A percentile compares a stretch with the other conserved stretches of the same genome.
These are phyloP conservation scores for Cenococcum geophilum DNA, from an alignment of 495 filamentous ascomycete species.

Conservation along the genomic window DNA sequence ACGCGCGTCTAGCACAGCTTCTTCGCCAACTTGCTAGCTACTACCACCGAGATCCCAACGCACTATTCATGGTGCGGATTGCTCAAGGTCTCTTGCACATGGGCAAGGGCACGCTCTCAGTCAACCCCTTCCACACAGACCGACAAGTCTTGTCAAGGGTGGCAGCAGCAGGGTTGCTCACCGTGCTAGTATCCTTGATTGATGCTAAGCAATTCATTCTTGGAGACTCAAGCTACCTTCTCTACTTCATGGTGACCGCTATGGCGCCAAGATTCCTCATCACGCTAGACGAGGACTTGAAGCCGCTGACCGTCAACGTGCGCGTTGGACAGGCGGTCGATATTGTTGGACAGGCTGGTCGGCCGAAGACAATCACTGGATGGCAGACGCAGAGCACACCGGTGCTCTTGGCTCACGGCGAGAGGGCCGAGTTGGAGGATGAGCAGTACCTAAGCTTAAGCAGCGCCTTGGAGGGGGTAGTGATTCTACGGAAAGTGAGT, in stretches of 20 bases:
- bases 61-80: slow-evolving; percentile 98
- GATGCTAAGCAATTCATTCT: slow-evolving; percentile 95
- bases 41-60: slow-evolving; percentile 92
- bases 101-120: slow-evolving; percentile 94
- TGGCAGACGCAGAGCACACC: slow-evolving; percentile 99
- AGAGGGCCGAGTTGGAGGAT: slow-evolving; percentile 94
- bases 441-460: slow-evolving; percentile 91
- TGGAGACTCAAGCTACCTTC: slow-evolving; percentile 80
- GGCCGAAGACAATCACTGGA: slow-evolving; percentile 97
- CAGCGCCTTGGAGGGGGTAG: slow-evolving; percentile 86
- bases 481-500: slow-evolving; percentile 91
- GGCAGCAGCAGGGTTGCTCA: slow-evolving; percentile 79
- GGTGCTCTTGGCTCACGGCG: slow-evolving; percentile 84
- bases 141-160: slow-evolving; percentile 91
- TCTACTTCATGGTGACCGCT: slow-evolving; percentile 96
- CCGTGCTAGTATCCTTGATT: slow-evolving; percentile 84
- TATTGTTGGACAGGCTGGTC: slow-evolving; percentile 92
- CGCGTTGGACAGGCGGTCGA: slow-evolving; percentile 97
- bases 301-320: slow-evolving; percentile 92
- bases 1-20: slow-evolving; percentile 90
- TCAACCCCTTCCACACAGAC: slow-evolving; percentile 98
- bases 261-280: slow-evolving; percentile 96
- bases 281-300: slow-evolving; percentile 87
- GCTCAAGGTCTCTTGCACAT: slow-evolving; percentile 96
- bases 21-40: slow-evolving; percentile 93